Evolutionary conservation across 345 rosid species (phyloP), one percentile per base, ranked within the genome.

Genomic region (Murraya koenigii): DNA sequence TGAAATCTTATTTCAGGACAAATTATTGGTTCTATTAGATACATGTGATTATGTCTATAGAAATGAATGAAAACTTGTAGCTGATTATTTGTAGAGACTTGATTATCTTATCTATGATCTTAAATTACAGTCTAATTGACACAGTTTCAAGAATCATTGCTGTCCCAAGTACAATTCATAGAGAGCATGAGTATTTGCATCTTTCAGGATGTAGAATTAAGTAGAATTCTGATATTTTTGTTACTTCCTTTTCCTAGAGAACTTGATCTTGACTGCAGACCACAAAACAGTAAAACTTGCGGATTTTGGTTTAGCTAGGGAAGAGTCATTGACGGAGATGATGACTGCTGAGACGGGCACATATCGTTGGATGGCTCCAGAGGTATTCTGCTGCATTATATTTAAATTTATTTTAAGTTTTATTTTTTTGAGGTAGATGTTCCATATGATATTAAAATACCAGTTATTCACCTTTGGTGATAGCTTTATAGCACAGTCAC

Each of bases 281-380:
- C 89, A 86, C 78, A 94, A 84, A 77, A 94, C 97, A 0, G 97
- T 96, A 6, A 96, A 96, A 84, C 97, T 96, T 17, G 99, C 94
- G 3, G 99, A 94, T 89, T 96, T 96, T 28, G 99, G 99, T 78
- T 89, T 96, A 79, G 99, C 99, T 47, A 92, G 99, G 77, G 99
- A 96, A 90, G 99, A 96, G 86, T 90, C 98, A 19, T 78, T 96
- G 78, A 96, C 98, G 0, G 99, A 96, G 85, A 96, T 96, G 99
- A 96, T 96, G 99, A 96, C 99, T 32, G 98, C 99, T 71, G 99
- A 96, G 85, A 94, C 99, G 0, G 99, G 99, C 60, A 96, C 99
- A 19, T 96, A 96, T 65, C 90, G 99, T 26, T 96, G 99, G 99
- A 96, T 96, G 99, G 99, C 99, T 73, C 99, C 99, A 0, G 99